These are phyloP conservation scores for Hortiboletus flavorubellus DNA, from an alignment of 768 basidiomycete genomes.

Conservation along the genomic window DNA sequence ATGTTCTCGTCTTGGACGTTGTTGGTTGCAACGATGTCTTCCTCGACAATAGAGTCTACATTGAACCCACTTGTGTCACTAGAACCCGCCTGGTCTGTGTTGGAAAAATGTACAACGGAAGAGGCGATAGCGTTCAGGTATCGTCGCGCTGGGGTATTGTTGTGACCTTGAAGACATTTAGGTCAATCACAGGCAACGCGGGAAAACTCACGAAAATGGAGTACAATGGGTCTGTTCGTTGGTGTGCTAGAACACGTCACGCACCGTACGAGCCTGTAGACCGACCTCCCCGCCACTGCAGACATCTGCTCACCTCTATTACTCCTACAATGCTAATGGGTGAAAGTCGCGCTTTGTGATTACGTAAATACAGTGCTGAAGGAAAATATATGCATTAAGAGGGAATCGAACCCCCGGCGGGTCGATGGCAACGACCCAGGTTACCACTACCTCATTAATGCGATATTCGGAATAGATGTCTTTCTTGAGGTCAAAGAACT, in stretches of 20 bases:
- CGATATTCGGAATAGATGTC: neutral
- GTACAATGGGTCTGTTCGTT: neutral
- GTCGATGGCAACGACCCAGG: slow-evolving; percentile 73
- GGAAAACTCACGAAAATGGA: slow-evolving; percentile 15
- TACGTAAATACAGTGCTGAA: neutral
- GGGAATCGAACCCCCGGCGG: slow-evolving; percentile 86
- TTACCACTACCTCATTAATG: slow-evolving; percentile 60
- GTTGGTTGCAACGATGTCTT: neutral
- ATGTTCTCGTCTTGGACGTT: neutral
- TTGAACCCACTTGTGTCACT: neutral
- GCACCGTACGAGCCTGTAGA: neutral
- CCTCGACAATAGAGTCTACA: neutral
- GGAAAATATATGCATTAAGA: slow-evolving; percentile 18
- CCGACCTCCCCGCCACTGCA: neutral
- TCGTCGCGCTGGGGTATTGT: neutral
- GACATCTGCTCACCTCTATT: neutral
- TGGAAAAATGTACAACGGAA: neutral
- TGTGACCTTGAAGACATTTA: neutral
- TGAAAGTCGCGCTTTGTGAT: neutral
- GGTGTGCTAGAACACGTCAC: neutral
- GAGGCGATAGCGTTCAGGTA: slow-evolving; percentile 1
- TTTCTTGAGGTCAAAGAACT: too few species aligned
- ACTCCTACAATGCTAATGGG: too few species aligned
- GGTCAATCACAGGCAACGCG: neutral
- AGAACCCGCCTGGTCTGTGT: neutral